A percentile compares a stretch with the other conserved stretches of the same genome.
Evolutionary conservation across 176 grass and related monocot species (phyloP).

Genomic region (Hordeum vulgare): MorexV3_pseudomolecules_assembly NC_058524.1:85024580-85025079

Average conservation of each 20-base stretch:
- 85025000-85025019: constrained; percentile 4
- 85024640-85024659: background rate
- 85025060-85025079: background rate
- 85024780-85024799: background rate
- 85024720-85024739: too few species aligned
- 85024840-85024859: background rate
- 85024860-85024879: background rate
- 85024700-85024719: too few species aligned
- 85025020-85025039: constrained; percentile 7
- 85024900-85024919: background rate
- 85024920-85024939: constrained; percentile 14
- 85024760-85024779: background rate
- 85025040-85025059: background rate
- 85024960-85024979: constrained; percentile 44
- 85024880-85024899: constrained; percentile 4
- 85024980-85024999: constrained; percentile 26
- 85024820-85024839: background rate
- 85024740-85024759: background rate
- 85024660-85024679: too few species aligned
- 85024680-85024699: too few species aligned
- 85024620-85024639: background rate
- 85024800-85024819: background rate
- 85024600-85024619: background rate
- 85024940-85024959: constrained; percentile 11
- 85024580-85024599: background rate